Conservation (phyloP, 2,329 filamentous ascomycete species). For the Pseudovirgaria hyperparasitica region DNA sequence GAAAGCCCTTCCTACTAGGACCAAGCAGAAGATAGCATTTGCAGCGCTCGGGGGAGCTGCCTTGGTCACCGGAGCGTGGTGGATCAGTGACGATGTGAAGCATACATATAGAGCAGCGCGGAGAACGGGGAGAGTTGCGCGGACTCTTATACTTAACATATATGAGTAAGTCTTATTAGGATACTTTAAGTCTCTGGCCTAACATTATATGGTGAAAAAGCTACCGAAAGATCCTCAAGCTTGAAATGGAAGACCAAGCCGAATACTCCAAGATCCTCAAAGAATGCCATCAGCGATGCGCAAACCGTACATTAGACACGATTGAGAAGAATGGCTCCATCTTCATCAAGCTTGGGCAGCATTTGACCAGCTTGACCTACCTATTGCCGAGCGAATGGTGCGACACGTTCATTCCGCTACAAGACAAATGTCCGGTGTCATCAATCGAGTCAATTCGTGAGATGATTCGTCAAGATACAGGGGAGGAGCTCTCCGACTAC, state of each 20-base stretch:
- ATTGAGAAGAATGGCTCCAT: constrained; percentile 95
- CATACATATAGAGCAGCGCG: constrained; percentile 63
- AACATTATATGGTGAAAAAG: constrained; percentile 34
- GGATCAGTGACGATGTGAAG: constrained; percentile 55
- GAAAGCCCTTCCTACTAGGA: constrained; percentile 8
- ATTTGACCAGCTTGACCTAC: constrained; percentile 93
- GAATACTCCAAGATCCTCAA: constrained; percentile 58
- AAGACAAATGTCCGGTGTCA: constrained; percentile 90
- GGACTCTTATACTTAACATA: constrained; percentile 66
- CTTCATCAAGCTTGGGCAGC: constrained; percentile 95
- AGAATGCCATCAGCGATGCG: constrained; percentile 85
- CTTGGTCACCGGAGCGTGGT: constrained; percentile 31
- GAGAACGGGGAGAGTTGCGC: constrained; percentile 66
- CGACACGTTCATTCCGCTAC: constrained; percentile 85
- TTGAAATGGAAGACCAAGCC: constrained; percentile 47
- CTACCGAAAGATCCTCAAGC: constrained; percentile 75
- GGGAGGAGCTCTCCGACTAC: constrained; percentile 61
- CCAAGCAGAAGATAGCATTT: constrained; percentile 15
- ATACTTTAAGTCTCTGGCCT: background rate
- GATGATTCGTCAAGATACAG: constrained; percentile 80
- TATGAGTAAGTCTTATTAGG: constrained; percentile 54
- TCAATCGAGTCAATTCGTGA: constrained; percentile 73
- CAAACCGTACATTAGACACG: constrained; percentile 70
- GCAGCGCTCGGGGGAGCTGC: constrained; percentile 14
- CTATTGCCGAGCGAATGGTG: constrained; percentile 87